Base-by-base conservation (phyloP, 2,329 filamentous ascomycete genomes). In the Aspergillus sp. region DNA sequence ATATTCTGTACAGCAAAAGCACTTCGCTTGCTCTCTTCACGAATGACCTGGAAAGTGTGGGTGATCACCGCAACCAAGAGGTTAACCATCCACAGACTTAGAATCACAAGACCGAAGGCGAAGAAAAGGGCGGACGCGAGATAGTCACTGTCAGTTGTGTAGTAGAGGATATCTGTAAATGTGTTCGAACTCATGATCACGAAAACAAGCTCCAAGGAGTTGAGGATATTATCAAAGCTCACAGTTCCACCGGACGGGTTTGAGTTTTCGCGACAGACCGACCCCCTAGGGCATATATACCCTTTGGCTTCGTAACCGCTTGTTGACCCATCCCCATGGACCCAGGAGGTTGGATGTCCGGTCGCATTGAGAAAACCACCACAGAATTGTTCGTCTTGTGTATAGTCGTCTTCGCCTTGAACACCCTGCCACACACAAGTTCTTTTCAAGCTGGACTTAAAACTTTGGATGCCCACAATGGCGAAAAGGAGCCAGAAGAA, bases 401-500 rank as follows among this genome's bases (percentile, higher is more conserved):
- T 64, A 49, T 65, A 74, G 47, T 70, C 67, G 6, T 52, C 53
- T 46, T 63, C 51, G 2, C 63, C 67, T 19, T 65, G 60, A 4
- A 83, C 82, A 52, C 88, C 83, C 43, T 85, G 68, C 86, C 86
- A 93, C 29, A 88, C 82, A 62, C 87, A 93, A 52, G 82, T 83
- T 42, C 87, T 83, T 55, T 79, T 80, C 27, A 91, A 68, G 64
- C 86, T 91, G 6, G 85, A 83, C 68, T 91, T 91, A 73, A 98
- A 98, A 68, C 87, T 95, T 65, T 98, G 94, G 26, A 98, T 86
- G 4, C 93, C 94, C 48, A 98, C 83, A 52, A 98, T 96, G 34
- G 89, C 93, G 70, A 98, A 98, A 7, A 97, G 72, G 38, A 98
- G 78, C 93, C 93, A 98, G 69, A 98, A 98, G 70, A 98, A 98